Conservation (phyloP, 1,284 basidiomycete genomes). For the Melampsora larici-populina region DNA sequence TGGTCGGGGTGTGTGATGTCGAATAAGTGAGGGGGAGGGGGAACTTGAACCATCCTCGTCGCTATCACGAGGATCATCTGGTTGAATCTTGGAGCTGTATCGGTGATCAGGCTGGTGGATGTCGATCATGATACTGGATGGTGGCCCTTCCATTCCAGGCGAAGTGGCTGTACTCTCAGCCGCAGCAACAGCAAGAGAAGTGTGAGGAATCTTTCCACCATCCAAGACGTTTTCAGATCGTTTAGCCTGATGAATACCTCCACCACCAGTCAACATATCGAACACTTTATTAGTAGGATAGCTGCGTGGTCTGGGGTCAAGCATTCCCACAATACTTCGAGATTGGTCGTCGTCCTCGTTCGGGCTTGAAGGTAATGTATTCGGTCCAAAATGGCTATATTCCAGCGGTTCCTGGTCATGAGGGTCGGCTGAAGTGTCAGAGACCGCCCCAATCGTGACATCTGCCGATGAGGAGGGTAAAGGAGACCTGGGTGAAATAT, state of each 20-base stretch:
- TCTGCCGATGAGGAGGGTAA: not conserved
- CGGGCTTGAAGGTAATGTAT: not conserved
- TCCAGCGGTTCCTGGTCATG: not conserved
- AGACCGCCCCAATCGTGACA: not conserved
- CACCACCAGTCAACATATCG: slow-evolving; percentile 4
- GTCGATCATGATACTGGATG: slow-evolving; percentile 1
- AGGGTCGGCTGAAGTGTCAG: not conserved
- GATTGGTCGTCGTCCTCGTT: not conserved
- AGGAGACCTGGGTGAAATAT: not conserved
- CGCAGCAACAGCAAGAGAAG: not conserved
- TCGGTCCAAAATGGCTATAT: not conserved
- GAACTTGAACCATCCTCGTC: slow-evolving; percentile 12
- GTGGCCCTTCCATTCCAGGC: not conserved
- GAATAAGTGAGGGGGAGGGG: slow-evolving; percentile 39
- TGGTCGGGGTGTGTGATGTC: slow-evolving; percentile 10
- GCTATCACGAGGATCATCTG: not conserved
- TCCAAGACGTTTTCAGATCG: not conserved
- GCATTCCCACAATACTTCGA: slow-evolving; percentile 1
- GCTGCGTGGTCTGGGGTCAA: not conserved
- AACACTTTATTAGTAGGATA: not conserved
- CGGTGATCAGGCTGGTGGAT: not conserved
- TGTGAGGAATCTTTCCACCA: not conserved
- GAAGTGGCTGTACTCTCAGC: not conserved
- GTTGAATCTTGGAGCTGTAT: not conserved
- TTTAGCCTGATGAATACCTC: not conserved